Conservation (phyloP, 805 yeast species). For the Tetrapisispora fleetii region DNA sequence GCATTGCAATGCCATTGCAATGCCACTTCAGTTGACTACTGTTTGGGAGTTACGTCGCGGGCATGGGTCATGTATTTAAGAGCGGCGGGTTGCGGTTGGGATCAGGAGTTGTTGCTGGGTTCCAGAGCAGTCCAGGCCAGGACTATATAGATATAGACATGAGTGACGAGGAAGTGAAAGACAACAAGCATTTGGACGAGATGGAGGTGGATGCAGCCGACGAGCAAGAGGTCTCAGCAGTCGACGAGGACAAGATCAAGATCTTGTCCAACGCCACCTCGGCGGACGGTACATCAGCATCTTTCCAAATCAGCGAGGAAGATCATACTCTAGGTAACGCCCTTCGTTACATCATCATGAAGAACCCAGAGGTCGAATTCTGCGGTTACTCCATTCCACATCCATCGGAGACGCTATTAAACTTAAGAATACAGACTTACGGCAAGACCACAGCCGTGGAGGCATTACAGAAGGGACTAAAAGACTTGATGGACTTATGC, state of each 20-base stretch:
- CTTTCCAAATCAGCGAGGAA: constrained; percentile 86
- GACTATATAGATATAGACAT: too few relatives aligned
- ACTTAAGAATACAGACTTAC: constrained; percentile 89
- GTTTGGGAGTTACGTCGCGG: too few relatives aligned
- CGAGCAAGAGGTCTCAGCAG: neutral
- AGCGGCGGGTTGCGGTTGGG: too few relatives aligned
- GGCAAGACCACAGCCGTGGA: constrained; percentile 78
- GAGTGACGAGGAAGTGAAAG: neutral
- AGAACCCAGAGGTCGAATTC: constrained; percentile 95
- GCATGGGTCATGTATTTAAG: too few relatives aligned
- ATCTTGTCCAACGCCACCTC: constrained; percentile 69
- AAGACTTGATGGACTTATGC: constrained; percentile 75
- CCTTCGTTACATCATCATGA: constrained; percentile 87
- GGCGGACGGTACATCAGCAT: constrained; percentile 89
- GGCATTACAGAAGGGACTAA: constrained; percentile 85
- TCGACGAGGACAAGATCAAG: constrained; percentile 47
- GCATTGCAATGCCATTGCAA: too few relatives aligned
- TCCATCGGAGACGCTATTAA: constrained; percentile 85
- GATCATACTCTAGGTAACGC: constrained; percentile 97
- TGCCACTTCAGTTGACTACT: too few relatives aligned
- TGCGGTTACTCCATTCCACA: constrained; percentile 98
- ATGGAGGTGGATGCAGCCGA: constrained; percentile 1
- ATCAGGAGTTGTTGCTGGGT: too few relatives aligned
- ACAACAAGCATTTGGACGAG: neutral
- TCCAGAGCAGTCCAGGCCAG: too few relatives aligned